phyloP scores from a whole-genome alignment of 176 grass and related monocot species.

The Bothriochloa decipiens region DNA sequence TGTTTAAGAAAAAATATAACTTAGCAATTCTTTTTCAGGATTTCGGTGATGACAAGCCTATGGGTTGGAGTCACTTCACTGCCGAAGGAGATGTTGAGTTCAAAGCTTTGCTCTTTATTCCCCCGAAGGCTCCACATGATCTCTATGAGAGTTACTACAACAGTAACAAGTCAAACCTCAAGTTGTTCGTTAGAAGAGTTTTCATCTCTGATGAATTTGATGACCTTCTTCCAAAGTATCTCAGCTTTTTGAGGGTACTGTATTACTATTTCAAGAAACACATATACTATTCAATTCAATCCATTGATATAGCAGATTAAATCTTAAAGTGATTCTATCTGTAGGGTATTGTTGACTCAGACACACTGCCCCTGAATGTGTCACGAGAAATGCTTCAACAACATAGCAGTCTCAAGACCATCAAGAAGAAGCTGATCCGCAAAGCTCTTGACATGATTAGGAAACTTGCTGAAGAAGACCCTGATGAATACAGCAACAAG shows the following conservation, averaged over 20 bases:
- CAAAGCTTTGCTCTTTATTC: slow-evolving; percentile 92
- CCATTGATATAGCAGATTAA: background rate
- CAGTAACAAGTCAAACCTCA: slow-evolving; percentile 85
- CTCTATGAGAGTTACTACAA: slow-evolving; percentile 99
- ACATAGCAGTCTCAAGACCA: slow-evolving; percentile 90
- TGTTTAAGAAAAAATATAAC: slow-evolving; percentile 12
- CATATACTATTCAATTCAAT: background rate
- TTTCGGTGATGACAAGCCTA: slow-evolving; percentile 82
- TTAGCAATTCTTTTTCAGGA: slow-evolving; percentile 54
- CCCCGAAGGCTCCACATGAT: slow-evolving; percentile 92
- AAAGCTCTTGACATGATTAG: slow-evolving; percentile 99
- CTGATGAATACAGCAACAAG: slow-evolving; percentile 92
- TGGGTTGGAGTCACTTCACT: slow-evolving; percentile 90
- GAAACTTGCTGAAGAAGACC: slow-evolving; percentile 86
- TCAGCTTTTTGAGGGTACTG: slow-evolving; percentile 92
- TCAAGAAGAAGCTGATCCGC: slow-evolving; percentile 96
- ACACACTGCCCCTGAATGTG: slow-evolving; percentile 93
- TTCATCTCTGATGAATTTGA: slow-evolving; percentile 99
- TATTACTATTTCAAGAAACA: slow-evolving; percentile 3
- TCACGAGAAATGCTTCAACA: slow-evolving; percentile 99
- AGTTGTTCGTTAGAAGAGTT: slow-evolving; percentile 95
- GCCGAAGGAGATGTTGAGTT: slow-evolving; percentile 98
- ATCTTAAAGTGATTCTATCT: slow-evolving; percentile 25
- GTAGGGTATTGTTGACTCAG: slow-evolving; percentile 94
- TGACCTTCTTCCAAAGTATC: slow-evolving; percentile 91